Percentiles rank a stretch among this genome's conserved stretches.
Evolutionary conservation across 768 basidiomycete species (phyloP).

Genomic region (Phylloporus scabripes): DNA sequence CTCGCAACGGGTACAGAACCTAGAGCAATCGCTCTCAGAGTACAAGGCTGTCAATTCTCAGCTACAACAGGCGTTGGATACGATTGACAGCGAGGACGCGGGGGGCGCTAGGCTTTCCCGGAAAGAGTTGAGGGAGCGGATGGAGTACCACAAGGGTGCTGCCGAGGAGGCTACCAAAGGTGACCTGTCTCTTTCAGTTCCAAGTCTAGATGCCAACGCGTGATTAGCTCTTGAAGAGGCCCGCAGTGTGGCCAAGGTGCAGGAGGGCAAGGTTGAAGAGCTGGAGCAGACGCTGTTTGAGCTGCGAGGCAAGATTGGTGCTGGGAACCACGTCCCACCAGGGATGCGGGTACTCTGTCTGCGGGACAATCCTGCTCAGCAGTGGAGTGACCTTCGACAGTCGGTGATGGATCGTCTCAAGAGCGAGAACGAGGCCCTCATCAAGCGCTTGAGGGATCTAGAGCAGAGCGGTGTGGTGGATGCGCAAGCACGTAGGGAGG

Average conservation of each 20-base stretch:
- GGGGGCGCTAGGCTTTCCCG: conserved; percentile 21
- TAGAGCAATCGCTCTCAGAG: conserved; percentile 50
- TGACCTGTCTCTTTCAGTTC: conserved; percentile 11
- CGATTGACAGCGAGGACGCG: conserved; percentile 33
- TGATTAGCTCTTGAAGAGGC: conserved; percentile 42
- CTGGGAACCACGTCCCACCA: conserved; percentile 70
- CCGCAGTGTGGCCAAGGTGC: conserved; percentile 31
- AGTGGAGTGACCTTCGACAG: conserved; percentile 72
- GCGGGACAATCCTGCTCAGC: conserved; percentile 74
- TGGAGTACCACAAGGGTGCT: conserved; percentile 35
- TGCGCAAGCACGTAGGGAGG: conserved; percentile 14
- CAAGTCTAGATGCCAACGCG: neutral
- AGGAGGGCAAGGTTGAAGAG: conserved; percentile 54
- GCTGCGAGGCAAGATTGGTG: conserved; percentile 67
- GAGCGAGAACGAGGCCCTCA: conserved; percentile 78
- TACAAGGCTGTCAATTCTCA: conserved; percentile 47
- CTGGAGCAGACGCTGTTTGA: conserved; percentile 79
- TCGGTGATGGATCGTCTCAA: conserved; percentile 70
- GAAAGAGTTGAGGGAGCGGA: conserved; percentile 37
- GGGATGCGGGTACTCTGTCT: conserved; percentile 64
- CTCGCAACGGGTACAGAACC: conserved; percentile 43
- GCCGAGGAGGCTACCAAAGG: conserved; percentile 39
- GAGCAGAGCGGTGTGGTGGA: conserved; percentile 38
- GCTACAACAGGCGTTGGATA: conserved; percentile 47
- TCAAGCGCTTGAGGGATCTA: conserved; percentile 59